Evolutionary conservation across 495 filamentous ascomycete species (phyloP), one percentile per base, ranked within the genome.

Genomic region (Penicillium lagena): DNA sequence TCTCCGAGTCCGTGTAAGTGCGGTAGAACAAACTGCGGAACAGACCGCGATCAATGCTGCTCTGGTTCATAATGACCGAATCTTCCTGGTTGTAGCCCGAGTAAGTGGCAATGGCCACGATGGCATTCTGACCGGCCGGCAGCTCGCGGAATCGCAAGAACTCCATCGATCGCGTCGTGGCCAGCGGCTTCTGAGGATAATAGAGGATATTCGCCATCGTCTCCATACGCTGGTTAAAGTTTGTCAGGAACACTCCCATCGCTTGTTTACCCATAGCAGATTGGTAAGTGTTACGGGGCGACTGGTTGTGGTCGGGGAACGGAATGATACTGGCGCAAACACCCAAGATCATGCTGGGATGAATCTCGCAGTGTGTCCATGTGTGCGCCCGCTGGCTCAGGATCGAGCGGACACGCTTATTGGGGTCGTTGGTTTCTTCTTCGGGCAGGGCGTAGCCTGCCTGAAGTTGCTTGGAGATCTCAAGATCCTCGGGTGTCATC

Each of bases 51-150:
- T 99, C 93, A 55, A 97, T 97, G 53, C 88, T 93, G 70, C 88
- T 94, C 66, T 99, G 94, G 67, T 96, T 99, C 94, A 99, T 96
- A 53, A 99, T 94, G 41, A 99, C 93, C 15, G 93, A 97, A 79
- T 99, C 93, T 87, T 99, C 93, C 64, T 97, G 94, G 63, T 99
- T 97, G 76, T 97, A 99, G n/a, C 93, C 93, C 12, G 89, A 95
- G 68, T 97, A 99, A 63, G 85, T 90, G 37, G 87, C 79, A 72
- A 99, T 97, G 31, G 94, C 93, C 10, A 99, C 93, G 55, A 99
- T 97, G 14, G 93, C 93, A 55, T 99, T 99, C 67, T 99, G 93
- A 7, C 93, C 93, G 22, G 93, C 93, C 2, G 93, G 93, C 42
- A 99, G 71, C 65, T 99, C 94, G 56, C 93, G 79, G 80, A 97